Conservation (phyloP, 192 early-diverging fungal genomes). For the Geranomyces michiganensis region DNA sequence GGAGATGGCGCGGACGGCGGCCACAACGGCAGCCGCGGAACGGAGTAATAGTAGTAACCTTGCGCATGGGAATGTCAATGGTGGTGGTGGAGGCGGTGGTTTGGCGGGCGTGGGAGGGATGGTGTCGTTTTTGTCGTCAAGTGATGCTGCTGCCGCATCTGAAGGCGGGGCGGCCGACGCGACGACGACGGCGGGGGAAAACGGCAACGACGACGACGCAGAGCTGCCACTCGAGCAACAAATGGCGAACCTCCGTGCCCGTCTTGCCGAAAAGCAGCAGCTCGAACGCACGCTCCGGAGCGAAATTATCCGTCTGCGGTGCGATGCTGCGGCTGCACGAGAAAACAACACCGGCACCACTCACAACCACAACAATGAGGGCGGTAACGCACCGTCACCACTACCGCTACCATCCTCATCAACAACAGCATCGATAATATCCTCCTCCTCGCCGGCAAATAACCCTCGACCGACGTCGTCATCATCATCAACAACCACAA, state of each 20-base stretch:
- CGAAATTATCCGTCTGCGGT: constrained; percentile 20
- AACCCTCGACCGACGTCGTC: no score
- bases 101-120: constrained; percentile 15
- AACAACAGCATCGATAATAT: not conserved
- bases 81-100: not conserved
- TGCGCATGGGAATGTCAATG: not conserved
- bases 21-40: not conserved
- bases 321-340: no score
- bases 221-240: not conserved
- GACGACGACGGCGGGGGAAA: not conserved
- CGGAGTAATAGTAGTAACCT: no score
- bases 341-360: not conserved
- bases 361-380: not conserved
- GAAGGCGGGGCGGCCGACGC: no score
- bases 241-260: constrained; percentile 17
- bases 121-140: constrained; percentile 11
- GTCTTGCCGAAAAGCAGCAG: constrained; percentile 30
- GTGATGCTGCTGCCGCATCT: not conserved
- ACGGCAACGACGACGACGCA: not conserved
- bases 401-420: not conserved
- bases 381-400: no score
- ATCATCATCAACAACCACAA: not conserved
- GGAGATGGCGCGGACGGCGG: constrained; percentile 21
- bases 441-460: constrained; percentile 11
- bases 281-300: constrained; percentile 31